These are phyloP conservation scores for Silene latifolia DNA, from an alignment of 148 eudicot species.

Conservation along the genomic window DNA sequence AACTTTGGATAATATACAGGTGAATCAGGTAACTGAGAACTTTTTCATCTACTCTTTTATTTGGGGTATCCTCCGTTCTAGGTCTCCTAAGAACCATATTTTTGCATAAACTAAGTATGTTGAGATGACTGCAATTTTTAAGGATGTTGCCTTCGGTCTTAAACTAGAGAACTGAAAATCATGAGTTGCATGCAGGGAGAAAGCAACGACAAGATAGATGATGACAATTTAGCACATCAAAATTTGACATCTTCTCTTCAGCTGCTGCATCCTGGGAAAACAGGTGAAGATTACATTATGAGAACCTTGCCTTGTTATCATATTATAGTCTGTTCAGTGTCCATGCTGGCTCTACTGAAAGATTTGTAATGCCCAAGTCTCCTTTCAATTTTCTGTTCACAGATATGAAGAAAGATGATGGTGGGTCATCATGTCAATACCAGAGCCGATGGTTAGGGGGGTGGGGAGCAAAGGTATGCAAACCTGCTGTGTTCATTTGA, in stretches of 20 bases:
- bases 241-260: background rate
- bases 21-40: conserved; percentile 4
- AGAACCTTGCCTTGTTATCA: background rate
- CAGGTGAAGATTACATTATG: background rate
- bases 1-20: background rate
- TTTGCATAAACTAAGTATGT: background rate
- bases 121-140: background rate
- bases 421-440: conserved; percentile 9
- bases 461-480: conserved; percentile 19
- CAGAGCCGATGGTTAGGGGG: conserved; percentile 20
- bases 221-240: background rate
- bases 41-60: background rate
- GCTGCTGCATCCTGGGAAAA: conserved; percentile 4
- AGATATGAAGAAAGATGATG: conserved; percentile 2
- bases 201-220: background rate
- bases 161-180: conserved; percentile 8
- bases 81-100: background rate
- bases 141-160: conserved; percentile 5
- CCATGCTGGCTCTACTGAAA: background rate
- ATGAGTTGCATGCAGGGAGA: conserved; percentile 4
- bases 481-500: background rate
- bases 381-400: background rate
- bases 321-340: background rate
- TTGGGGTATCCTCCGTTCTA: background rate
- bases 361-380: background rate